Evolutionary conservation across 2,329 filamentous ascomycete genomes (phyloP).

Genomic region (Penicillium sp.): DNA sequence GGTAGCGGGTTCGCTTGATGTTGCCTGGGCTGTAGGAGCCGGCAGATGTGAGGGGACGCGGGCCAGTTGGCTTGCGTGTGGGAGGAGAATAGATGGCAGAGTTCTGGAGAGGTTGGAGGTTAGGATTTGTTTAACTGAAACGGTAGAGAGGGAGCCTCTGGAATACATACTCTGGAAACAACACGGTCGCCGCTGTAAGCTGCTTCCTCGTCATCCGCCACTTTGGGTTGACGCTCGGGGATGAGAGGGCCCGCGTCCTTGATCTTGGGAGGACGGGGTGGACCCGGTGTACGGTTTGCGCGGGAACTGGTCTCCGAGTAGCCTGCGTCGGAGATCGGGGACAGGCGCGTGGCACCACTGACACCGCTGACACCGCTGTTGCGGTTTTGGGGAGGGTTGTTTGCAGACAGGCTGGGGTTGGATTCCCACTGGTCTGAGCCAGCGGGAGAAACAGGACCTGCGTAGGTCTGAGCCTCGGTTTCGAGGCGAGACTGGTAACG

Average conservation of each 20-base stretch:
- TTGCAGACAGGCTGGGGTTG: slow-evolving; percentile 33
- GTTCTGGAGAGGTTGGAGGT: slow-evolving; percentile 15
- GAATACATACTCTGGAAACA: slow-evolving; percentile 29
- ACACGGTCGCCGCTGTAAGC: slow-evolving; percentile 35
- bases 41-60: slow-evolving; percentile 38
- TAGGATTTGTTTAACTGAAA: slow-evolving; percentile 2
- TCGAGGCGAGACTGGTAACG: slow-evolving; percentile 56
- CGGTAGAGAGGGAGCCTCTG: neutral
- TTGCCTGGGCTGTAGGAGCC: slow-evolving; percentile 31
- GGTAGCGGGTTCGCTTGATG: slow-evolving; percentile 32
- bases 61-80: slow-evolving; percentile 42
- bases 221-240: slow-evolving; percentile 42
- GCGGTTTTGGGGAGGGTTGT: slow-evolving; percentile 27
- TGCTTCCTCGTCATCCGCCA: slow-evolving; percentile 28
- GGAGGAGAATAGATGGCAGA: slow-evolving; percentile 30
- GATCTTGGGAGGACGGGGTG: slow-evolving; percentile 47
- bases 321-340: slow-evolving; percentile 41
- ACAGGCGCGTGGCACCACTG: slow-evolving; percentile 34
- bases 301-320: slow-evolving; percentile 38
- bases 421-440: slow-evolving; percentile 41
- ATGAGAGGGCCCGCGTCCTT: slow-evolving; percentile 52
- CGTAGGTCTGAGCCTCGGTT: slow-evolving; percentile 50
- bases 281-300: slow-evolving; percentile 29
- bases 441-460: slow-evolving; percentile 33
- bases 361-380: slow-evolving; percentile 33